Evolutionary conservation across 2,329 filamentous ascomycete species (phyloP).

Genomic region (Huntiella omanensis): DNA sequence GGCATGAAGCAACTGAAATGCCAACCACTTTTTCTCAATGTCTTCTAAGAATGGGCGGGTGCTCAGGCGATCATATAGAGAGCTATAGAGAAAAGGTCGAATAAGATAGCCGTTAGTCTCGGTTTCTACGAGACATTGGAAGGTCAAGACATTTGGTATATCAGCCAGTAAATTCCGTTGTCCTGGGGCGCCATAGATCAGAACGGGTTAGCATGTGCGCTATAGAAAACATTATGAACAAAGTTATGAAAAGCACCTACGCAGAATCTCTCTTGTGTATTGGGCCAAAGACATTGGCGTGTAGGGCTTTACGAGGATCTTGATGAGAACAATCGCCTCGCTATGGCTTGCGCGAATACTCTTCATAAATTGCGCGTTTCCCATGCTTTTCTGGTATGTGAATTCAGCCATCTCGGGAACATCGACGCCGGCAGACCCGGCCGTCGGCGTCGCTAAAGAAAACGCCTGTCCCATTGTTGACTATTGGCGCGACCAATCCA

Average conservation of each 20-base stretch:
- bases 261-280: constrained; percentile 57
- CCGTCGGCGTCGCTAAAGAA: constrained; percentile 77
- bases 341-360: constrained; percentile 78
- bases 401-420: constrained; percentile 80
- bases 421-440: constrained; percentile 84
- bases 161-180: constrained; percentile 64
- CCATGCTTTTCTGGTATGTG: constrained; percentile 79
- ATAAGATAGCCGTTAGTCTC: constrained; percentile 82
- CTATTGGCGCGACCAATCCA: constrained; percentile 2
- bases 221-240: background rate
- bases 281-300: constrained; percentile 59
- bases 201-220: background rate
- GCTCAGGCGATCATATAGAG: constrained; percentile 89
- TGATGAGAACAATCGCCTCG: constrained; percentile 82
- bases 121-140: constrained; percentile 82
- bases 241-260: constrained; percentile 29
- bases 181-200: constrained; percentile 26
- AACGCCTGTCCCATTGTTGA: constrained; percentile 81
- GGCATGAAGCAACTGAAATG: constrained; percentile 84
- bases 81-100: constrained; percentile 89
- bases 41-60: constrained; percentile 92
- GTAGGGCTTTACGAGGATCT: constrained; percentile 87
- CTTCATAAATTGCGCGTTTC: constrained; percentile 89
- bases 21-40: constrained; percentile 97
- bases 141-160: constrained; percentile 78